A percentile compares a stretch with the other conserved stretches of the same genome.
phyloP scores from a whole-genome alignment of 2,329 filamentous ascomycete genomes.

The Fusarium tuaranense region DNA sequence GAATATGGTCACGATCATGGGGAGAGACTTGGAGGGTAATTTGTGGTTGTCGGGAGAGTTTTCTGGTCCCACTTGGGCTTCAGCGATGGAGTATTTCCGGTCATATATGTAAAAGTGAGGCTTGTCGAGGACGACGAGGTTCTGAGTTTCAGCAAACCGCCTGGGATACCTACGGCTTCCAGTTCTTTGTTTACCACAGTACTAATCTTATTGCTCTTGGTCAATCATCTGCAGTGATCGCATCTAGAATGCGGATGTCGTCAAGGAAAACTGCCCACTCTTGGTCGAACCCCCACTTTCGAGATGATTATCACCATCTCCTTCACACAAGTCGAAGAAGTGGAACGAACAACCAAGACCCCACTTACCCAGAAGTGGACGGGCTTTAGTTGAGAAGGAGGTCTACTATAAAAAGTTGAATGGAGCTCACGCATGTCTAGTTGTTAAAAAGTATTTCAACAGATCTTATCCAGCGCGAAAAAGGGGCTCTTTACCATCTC shows the following conservation, averaged over 20 bases:
- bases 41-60: neutral
- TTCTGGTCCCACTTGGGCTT: neutral
- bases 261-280: neutral
- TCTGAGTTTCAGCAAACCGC: neutral
- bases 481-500: neutral
- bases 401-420: neutral
- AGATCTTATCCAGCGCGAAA: accelerated
- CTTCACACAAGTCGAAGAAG: neutral
- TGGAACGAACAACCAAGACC: neutral
- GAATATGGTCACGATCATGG: neutral
- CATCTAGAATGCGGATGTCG: neutral
- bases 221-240: neutral
- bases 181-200: neutral
- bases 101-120: neutral
- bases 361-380: neutral
- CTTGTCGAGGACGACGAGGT: neutral
- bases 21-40: neutral
- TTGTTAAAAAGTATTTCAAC: neutral
- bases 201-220: neutral
- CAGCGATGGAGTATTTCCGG: neutral
- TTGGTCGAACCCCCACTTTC: neutral
- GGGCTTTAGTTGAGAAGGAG: no score
- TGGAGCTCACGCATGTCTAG: neutral
- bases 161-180: neutral
- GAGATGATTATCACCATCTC: neutral